These are phyloP conservation scores for Catharanthus roseus DNA, from an alignment of 257 asterid species.

Conservation along the genomic window DNA sequence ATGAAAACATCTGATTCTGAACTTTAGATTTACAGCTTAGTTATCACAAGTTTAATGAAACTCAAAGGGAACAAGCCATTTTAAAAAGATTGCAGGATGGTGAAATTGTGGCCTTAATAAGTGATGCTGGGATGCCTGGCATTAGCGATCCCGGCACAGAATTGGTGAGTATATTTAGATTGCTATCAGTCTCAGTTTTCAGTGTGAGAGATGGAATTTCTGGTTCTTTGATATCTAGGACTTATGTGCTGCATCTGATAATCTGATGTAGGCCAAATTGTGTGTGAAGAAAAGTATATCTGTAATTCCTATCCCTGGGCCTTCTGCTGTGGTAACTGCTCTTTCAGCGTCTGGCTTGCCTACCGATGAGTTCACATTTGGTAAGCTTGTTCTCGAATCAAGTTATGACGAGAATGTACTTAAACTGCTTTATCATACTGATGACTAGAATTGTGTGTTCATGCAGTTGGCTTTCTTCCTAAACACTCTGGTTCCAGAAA, in stretches of 20 bases:
- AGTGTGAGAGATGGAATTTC: not conserved
- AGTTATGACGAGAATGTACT: not conserved
- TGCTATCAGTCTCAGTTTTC: no score
- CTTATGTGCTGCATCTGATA: not conserved
- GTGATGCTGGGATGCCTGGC: conserved; percentile 96
- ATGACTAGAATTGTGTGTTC: conserved; percentile 13
- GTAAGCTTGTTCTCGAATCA: conserved; percentile 30
- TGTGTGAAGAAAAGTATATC: conserved; percentile 57
- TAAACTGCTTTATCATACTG: conserved; percentile 6
- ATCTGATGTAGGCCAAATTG: conserved; percentile 56
- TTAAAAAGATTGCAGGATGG: conserved; percentile 63
- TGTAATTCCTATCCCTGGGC: conserved; percentile 92
- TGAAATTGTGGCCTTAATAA: conserved; percentile 79
- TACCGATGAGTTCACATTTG: conserved; percentile 83
- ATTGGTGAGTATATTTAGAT: conserved; percentile 48
- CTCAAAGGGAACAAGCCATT: conserved; percentile 72
- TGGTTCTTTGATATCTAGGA: not conserved
- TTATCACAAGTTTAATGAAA: conserved; percentile 90
- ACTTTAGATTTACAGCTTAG: conserved; percentile 73
- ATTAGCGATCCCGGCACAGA: conserved; percentile 94
- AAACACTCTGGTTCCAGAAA: conserved; percentile 78
- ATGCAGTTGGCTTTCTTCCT: conserved; percentile 95
- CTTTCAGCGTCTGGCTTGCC: conserved; percentile 91
- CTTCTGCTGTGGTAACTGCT: conserved; percentile 85
- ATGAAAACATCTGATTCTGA: conserved; percentile 28